phyloP scores from a whole-genome alignment of 129 eudicot genomes.

The Saussurea involucrata region DNA sequence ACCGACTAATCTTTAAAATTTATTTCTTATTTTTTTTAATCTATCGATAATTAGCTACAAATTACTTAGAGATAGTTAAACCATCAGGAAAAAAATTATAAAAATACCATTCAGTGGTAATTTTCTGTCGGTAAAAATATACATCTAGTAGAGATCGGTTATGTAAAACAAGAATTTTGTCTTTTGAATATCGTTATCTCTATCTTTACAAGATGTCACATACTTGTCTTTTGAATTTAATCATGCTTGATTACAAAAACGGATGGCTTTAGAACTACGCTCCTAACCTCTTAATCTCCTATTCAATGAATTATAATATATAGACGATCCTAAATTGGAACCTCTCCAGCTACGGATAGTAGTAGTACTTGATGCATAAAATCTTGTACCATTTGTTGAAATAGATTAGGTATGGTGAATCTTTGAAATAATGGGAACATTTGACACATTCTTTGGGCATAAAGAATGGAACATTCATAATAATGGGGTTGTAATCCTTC shows the following conservation, averaged over 20 bases:
- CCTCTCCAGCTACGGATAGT: background rate
- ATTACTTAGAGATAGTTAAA: background rate
- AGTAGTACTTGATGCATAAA: background rate
- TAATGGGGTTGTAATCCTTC: background rate
- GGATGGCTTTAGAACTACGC: background rate
- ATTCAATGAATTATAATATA: background rate
- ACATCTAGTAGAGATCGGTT: background rate
- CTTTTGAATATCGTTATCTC: background rate
- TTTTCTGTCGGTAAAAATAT: background rate
- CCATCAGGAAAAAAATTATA: background rate
- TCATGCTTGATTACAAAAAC: background rate
- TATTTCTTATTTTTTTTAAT: no score
- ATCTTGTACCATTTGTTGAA: background rate
- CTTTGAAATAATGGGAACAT: slow-evolving; percentile 6
- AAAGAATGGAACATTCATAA: slow-evolving; percentile 11
- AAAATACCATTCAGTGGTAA: background rate
- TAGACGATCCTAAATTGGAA: background rate
- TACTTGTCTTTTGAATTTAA: background rate
- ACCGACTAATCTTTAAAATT: no score
- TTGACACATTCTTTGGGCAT: slow-evolving; percentile 22
- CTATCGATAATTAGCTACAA: background rate
- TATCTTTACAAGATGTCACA: background rate
- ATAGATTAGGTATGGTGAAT: slow-evolving; percentile 13
- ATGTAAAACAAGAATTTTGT: background rate
- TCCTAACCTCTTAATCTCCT: background rate